These are phyloP conservation scores for Exophiala spinifera DNA, from an alignment of 2,329 filamentous ascomycete species.

Conservation along the genomic window DNA sequence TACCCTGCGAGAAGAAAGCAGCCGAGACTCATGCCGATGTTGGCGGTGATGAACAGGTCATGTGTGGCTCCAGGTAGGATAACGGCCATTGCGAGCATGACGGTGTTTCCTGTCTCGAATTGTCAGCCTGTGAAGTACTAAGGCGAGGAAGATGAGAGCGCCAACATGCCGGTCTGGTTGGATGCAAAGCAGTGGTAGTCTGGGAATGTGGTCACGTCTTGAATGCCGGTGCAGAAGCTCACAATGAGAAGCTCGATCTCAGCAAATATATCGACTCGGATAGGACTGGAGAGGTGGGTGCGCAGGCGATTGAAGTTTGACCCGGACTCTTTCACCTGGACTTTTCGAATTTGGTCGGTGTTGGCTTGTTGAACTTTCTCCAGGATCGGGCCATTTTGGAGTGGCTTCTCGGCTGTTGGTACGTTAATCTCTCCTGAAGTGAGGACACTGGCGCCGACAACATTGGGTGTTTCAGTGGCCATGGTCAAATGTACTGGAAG, in stretches of 20 bases:
- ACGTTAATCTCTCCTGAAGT: not conserved
- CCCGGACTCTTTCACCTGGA: not conserved
- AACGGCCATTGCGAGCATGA: slow-evolving; percentile 55
- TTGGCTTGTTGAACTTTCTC: not conserved
- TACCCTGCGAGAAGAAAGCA: slow-evolving; percentile 56
- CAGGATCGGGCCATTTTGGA: not conserved
- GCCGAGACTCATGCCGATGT: slow-evolving; percentile 55
- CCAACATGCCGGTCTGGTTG: slow-evolving; percentile 58
- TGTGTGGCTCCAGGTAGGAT: slow-evolving; percentile 46
- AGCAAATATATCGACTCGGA: slow-evolving; percentile 18
- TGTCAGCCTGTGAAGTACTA: too few relatives aligned
- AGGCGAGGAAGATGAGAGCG: too few relatives aligned
- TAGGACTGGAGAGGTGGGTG: slow-evolving; percentile 15
- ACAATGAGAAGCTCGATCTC: slow-evolving; percentile 40
- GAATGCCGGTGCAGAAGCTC: slow-evolving; percentile 40
- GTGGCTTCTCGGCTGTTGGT: not conserved
- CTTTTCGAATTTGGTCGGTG: not conserved
- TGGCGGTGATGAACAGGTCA: slow-evolving; percentile 51
- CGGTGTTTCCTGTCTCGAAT: slow-evolving; percentile 42
- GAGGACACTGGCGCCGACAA: not conserved
- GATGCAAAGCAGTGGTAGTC: slow-evolving; percentile 63
- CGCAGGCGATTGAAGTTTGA: slow-evolving; percentile 3
- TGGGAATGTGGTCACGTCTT: slow-evolving; percentile 59
- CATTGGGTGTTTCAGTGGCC: not conserved
- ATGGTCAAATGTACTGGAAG: not conserved